Base-by-base conservation (phyloP, 805 yeast species). In the Saccharomycopsis babjevae region DNA sequence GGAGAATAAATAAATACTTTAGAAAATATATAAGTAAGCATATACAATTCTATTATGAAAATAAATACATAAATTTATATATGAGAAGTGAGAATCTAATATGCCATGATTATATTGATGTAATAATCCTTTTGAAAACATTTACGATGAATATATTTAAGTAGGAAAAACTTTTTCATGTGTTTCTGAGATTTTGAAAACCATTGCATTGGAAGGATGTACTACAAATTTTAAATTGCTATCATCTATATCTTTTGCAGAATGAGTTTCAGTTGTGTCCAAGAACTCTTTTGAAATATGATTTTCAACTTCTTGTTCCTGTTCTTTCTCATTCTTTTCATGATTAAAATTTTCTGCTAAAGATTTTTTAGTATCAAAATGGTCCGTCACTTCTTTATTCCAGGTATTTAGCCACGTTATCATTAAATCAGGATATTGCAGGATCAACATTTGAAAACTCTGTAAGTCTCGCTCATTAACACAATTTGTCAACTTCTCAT, bases 161-260 rank as follows among this genome's bases (percentile, higher is more conserved):
- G 66, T 64, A 15, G 66, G 66, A 52, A 64, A 64, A 15, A 64
- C 66, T 36, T 60, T 64, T 3, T 22, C 32, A 15, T 50, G 22
- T 36, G 63, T 62, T 15, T 57, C 38, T 2, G 46, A 56, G n/a
- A 22, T 34, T 7, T 22, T 34, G 34, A 58, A 64, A 34, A 52
- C n/a, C 11, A 59, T 63, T 8, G 65, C 66, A 10, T 64, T 57
- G n/a, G 62, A 39, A 4, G 66, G 64, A 60, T 64, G 65, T 6
- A 59, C 64, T 5, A 64, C 42, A 57, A 32, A 20, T 42, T 46
- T 57, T 38, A 36, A 16, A 39, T 36, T 18, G 5, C 32, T 6
- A 56, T 28, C 60, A 15, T 36, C 36, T 28, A 56, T 34, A 30
- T 56, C 61, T 13, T 28, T 15, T 7, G 16, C 11, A 40, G 36